Percentiles rank a stretch among this genome's conserved stretches.
Conservation (phyloP, 2,329 filamentous ascomycete genomes). For the Aureobasidium melanogenum region DNA sequence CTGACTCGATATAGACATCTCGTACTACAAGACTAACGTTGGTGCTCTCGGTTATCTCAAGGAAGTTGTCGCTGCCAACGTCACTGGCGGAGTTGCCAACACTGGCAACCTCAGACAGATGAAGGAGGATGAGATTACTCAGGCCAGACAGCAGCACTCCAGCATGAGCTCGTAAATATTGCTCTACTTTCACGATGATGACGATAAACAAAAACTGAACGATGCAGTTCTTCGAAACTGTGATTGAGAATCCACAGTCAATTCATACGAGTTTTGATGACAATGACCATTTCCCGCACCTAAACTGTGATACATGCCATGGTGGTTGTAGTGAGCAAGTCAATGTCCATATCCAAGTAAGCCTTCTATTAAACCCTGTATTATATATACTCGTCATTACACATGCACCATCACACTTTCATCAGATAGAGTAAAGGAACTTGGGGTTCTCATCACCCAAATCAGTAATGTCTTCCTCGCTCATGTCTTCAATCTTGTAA, state of each 20-base stretch:
- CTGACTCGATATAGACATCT: conserved; percentile 20
- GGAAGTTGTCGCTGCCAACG: conserved; percentile 24
- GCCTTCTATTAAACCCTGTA: background rate
- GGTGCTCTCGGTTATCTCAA: conserved; percentile 22
- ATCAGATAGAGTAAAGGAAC: conserved; percentile 33
- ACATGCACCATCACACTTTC: background rate
- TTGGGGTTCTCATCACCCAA: conserved; percentile 38
- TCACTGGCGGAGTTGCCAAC: conserved; percentile 26
- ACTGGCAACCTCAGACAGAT: conserved; percentile 27
- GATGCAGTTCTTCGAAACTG: conserved; percentile 6
- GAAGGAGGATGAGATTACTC: conserved; percentile 24
- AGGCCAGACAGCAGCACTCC: conserved; percentile 22
- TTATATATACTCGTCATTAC: background rate
- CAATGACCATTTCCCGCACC: background rate
- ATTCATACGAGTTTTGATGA: no score
- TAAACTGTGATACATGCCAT: background rate
- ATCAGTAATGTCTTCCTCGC: conserved; percentile 34
- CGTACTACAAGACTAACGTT: conserved; percentile 26
- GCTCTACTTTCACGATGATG: background rate
- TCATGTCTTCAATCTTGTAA: conserved; percentile 30
- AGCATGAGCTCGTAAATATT: conserved; percentile 18
- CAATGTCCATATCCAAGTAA: background rate
- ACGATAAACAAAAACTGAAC: background rate
- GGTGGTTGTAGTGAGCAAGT: background rate
- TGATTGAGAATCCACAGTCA: background rate